A percentile compares a stretch with the other conserved stretches of the same genome.
phyloP scores from a whole-genome alignment of 2,329 filamentous ascomycete species.

The Bimuria novae-zelandiae region DNA sequence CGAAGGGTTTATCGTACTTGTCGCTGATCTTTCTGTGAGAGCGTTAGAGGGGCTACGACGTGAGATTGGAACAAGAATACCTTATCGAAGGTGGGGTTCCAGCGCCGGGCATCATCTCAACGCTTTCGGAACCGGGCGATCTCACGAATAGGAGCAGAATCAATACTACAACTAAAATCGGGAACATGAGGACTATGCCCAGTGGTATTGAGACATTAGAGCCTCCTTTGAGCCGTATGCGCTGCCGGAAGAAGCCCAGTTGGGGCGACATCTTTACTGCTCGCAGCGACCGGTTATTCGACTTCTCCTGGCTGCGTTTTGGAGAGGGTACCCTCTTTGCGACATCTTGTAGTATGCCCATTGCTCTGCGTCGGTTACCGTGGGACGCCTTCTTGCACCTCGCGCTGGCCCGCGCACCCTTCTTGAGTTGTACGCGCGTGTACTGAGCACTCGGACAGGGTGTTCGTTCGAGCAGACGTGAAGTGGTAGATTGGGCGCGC shows the following conservation, averaged over 20 bases:
- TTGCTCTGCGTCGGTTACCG: slow-evolving; percentile 24
- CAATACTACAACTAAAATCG: slow-evolving; percentile 85
- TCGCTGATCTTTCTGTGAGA: slow-evolving; percentile 85
- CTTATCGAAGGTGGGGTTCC: slow-evolving; percentile 87
- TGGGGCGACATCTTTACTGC: slow-evolving; percentile 53
- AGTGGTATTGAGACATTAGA: slow-evolving; percentile 91
- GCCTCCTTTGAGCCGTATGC: slow-evolving; percentile 87
- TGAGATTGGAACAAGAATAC: slow-evolving; percentile 54
- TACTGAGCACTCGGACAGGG: not conserved
- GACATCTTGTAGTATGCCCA: slow-evolving; percentile 52
- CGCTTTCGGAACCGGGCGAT: slow-evolving; percentile 80
- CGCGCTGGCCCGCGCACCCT: slow-evolving; percentile 1
- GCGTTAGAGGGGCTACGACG: slow-evolving; percentile 18
- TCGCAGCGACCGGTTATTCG: slow-evolving; percentile 50
- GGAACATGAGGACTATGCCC: slow-evolving; percentile 90
- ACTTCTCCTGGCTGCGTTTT: slow-evolving; percentile 47
- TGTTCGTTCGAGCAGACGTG: not conserved
- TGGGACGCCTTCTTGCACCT: not conserved
- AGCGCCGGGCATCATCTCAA: slow-evolving; percentile 78
- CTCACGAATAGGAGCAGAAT: slow-evolving; percentile 88
- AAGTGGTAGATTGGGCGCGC: not conserved
- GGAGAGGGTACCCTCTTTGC: slow-evolving; percentile 53
- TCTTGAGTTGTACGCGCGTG: not conserved
- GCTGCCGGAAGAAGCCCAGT: slow-evolving; percentile 81
- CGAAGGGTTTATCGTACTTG: slow-evolving; percentile 95